phyloP scores from a whole-genome alignment of 192 early-diverging fungal genomes.

The Coemansia brasiliensis region DNA sequence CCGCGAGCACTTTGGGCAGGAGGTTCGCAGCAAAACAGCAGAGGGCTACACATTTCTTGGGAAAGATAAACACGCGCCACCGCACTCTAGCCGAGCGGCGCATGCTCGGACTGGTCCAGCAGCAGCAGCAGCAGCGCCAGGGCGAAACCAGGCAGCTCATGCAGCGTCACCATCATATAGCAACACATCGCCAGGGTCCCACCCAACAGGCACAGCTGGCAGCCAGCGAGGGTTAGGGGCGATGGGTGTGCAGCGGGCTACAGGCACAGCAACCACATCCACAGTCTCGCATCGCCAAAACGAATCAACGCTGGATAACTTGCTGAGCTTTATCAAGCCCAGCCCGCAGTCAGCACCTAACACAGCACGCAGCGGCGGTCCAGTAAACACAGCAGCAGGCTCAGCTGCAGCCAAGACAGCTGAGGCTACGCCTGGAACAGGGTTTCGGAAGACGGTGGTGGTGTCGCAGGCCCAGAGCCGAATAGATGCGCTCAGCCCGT shows the following conservation, averaged over 20 bases:
- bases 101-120: too few relatives aligned
- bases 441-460: constrained; percentile 31
- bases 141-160: background rate
- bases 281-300: constrained; percentile 3
- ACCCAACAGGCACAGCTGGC: background rate
- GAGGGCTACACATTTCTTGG: constrained; percentile 54
- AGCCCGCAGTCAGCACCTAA: constrained; percentile 20
- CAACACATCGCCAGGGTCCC: constrained; percentile 10
- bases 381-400: background rate
- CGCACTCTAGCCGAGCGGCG: too few relatives aligned
- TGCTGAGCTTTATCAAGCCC: constrained; percentile 40
- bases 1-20: constrained; percentile 47
- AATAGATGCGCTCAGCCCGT: constrained; percentile 4
- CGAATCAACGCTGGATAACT: constrained; percentile 31
- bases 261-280: constrained; percentile 2
- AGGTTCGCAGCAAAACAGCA: constrained; percentile 17
- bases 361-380: constrained; percentile 3
- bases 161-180: background rate
- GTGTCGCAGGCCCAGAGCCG: constrained; percentile 27
- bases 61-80: constrained; percentile 15
- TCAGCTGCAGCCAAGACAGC: background rate
- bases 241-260: constrained; percentile 1
- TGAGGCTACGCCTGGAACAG: background rate
- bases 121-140: background rate
- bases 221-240: background rate